Evolutionary conservation across 371 early-diverging fungal species (phyloP), one percentile per base, ranked within the genome.

Genomic region (Dinochytrium kinnereticum): DNA sequence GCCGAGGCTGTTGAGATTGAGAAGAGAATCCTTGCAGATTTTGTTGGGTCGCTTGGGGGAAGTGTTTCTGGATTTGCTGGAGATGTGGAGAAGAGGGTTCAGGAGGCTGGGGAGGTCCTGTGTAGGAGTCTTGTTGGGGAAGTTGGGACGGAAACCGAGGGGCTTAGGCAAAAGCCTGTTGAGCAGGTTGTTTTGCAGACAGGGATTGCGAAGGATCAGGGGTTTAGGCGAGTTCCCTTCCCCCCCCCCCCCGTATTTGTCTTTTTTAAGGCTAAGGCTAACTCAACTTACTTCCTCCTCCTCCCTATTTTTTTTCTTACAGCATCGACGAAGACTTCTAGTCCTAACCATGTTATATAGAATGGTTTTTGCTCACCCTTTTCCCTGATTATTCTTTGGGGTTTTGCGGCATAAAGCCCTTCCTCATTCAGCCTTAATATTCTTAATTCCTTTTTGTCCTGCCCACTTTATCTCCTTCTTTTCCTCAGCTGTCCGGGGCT

Each of bases 1-100:
- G 7, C 24, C 0, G 79, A 75, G 30, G 78, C 80, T 1, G 74
- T 80, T 17, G 51, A 31, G 21, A 57, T 78, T 39, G 82, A 84
- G 68, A 1, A 50, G 49, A 64, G 64, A 44, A 38, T 73, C 38
- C 36, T 76, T n/a, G 51, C 51, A 2, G 84, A 84, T 36, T 13
- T 81, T 10, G 72, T 70, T 24, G 76, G 57, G 37, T 49, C 74
- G 37, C 59, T 34, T 17, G 79, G 78, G 15, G 79, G 61, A 36
- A 69, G 33, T 21, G 55, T 55, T 17, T 28, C 40, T 40, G 74
- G 44, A 19, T 24, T 26, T 49, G 51, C 33, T 24, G 69, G 21
- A 10, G 61, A 28, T 19, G 74, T 74, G 5, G 30, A 7, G 31
- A 49, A 59, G 50, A 1, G 53, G 17, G 57, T 61, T 19, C 53